Percentiles rank a stretch among this genome's conserved stretches.
Evolutionary conservation across 1,284 basidiomycete genomes (phyloP).

Genomic region (Taiwanofungus camphoratus): DNA sequence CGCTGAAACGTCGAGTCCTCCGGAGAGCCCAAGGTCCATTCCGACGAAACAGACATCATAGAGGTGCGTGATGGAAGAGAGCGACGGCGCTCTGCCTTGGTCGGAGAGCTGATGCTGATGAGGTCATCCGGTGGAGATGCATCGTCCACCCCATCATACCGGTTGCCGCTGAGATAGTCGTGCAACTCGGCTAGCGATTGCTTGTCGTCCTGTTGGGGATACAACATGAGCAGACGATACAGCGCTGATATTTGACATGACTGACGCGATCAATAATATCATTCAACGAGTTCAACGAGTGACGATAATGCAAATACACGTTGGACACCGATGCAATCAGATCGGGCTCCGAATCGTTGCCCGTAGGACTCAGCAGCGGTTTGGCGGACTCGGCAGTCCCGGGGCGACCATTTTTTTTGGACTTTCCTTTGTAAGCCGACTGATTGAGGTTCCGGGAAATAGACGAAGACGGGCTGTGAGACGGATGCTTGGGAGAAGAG

Average conservation of each 20-base stretch:
- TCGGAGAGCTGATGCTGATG: conserved; percentile 14
- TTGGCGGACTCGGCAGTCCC: conserved; percentile 53
- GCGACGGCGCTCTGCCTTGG: conserved; percentile 51
- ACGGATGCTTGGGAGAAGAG: not conserved
- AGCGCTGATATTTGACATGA: conserved; percentile 13
- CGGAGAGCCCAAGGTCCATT: conserved; percentile 33
- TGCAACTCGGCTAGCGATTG: conserved; percentile 69
- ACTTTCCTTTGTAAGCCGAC: conserved; percentile 31
- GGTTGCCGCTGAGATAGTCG: conserved; percentile 48
- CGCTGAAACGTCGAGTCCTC: conserved; percentile 56
- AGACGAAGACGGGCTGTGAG: conserved; percentile 4
- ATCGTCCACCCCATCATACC: conserved; percentile 21
- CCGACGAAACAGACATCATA: conserved; percentile 51
- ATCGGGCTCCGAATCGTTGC: not conserved
- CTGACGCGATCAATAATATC: conserved; percentile 72
- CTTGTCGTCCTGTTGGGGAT: conserved; percentile 53
- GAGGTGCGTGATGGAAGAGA: conserved; percentile 66
- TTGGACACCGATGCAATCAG: conserved; percentile 30
- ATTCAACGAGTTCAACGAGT: conserved; percentile 68
- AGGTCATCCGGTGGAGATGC: conserved; percentile 12
- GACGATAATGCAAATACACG: conserved; percentile 69
- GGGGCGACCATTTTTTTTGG: conserved; percentile 37
- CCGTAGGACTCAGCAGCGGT: conserved; percentile 37
- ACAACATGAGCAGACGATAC: conserved; percentile 2
- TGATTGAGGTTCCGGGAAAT: conserved; percentile 41